Percentiles rank a stretch among this genome's conserved stretches.
phyloP scores from a whole-genome alignment of 2,329 filamentous ascomycete genomes.

The Colletotrichum eleusines region DNA sequence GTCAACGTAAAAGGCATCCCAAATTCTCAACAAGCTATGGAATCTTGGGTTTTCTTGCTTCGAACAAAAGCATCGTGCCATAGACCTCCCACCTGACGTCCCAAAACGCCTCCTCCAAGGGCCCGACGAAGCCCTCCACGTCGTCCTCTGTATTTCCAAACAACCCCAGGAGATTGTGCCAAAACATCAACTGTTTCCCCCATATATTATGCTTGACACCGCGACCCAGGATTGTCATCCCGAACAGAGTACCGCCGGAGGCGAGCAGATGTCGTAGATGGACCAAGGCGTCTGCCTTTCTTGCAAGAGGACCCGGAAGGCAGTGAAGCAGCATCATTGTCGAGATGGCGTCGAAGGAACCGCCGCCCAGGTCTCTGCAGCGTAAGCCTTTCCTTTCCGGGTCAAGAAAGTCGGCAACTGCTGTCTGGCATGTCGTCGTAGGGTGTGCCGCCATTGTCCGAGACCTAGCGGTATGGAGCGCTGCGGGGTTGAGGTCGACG shows the following conservation, averaged over 20 bases:
- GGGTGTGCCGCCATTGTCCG: conserved; percentile 25
- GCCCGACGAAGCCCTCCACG: conserved; percentile 14
- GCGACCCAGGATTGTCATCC: conserved; percentile 44
- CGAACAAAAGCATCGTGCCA: conserved; percentile 27
- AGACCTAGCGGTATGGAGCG: conserved; percentile 11
- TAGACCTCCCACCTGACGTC: conserved; percentile 21
- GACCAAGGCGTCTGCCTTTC: conserved; percentile 41
- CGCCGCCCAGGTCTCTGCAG: conserved; percentile 9
- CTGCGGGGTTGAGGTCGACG: conserved; percentile 26
- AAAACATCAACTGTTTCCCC: conserved; percentile 25
- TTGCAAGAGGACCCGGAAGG: conserved; percentile 42
- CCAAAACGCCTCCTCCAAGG: conserved; percentile 9
- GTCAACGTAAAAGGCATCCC: background rate
- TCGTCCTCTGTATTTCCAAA: conserved; percentile 31
- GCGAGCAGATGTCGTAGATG: conserved; percentile 40
- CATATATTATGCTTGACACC: conserved; percentile 19
- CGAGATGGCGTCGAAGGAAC: conserved; percentile 23
- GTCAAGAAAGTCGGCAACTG: conserved; percentile 27
- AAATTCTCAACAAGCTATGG: background rate
- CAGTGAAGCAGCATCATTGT: conserved; percentile 45
- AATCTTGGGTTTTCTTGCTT: conserved; percentile 19
- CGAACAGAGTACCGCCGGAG: conserved; percentile 44
- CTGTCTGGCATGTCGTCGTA: conserved; percentile 16
- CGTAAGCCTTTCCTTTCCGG: background rate
- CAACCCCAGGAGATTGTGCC: conserved; percentile 23